Percentiles rank a stretch among this genome's conserved stretches.
These are phyloP conservation scores for Naganishia vaughanmartiniae DNA, from an alignment of 768 basidiomycete species.

Conservation along the genomic window DNA sequence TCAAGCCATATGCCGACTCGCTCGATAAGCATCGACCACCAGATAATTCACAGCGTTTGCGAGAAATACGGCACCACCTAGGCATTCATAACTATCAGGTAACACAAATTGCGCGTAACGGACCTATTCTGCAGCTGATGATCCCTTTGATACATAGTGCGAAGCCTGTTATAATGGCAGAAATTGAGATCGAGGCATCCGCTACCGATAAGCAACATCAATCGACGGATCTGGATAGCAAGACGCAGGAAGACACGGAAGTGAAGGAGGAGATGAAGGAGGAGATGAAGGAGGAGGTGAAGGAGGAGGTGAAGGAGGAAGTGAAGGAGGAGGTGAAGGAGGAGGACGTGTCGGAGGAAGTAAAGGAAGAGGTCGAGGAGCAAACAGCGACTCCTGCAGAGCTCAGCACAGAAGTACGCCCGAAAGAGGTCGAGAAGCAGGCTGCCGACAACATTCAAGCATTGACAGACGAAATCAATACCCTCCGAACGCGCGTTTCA, in stretches of 20 bases:
- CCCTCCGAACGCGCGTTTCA: conserved; percentile 2
- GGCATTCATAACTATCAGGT: not conserved
- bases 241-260: not conserved
- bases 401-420: not conserved
- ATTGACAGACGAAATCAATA: conserved; percentile 6
- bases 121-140: not conserved
- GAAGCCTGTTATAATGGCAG: not conserved
- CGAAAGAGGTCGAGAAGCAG: not conserved
- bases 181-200: not conserved
- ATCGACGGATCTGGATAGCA: not conserved
- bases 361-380: not conserved
- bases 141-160: not conserved
- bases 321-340: no score
- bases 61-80: not conserved
- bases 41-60: not conserved
- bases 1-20: not conserved
- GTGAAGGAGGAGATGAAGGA: not conserved
- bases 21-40: not conserved
- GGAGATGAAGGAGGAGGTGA: not conserved
- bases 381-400: not conserved
- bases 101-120: not conserved
- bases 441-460: not conserved
- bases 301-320: no score
- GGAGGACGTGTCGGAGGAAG: no score
- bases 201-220: not conserved